phyloP scores from a whole-genome alignment of 495 filamentous ascomycete species.

The Penicillium salamii region DNA sequence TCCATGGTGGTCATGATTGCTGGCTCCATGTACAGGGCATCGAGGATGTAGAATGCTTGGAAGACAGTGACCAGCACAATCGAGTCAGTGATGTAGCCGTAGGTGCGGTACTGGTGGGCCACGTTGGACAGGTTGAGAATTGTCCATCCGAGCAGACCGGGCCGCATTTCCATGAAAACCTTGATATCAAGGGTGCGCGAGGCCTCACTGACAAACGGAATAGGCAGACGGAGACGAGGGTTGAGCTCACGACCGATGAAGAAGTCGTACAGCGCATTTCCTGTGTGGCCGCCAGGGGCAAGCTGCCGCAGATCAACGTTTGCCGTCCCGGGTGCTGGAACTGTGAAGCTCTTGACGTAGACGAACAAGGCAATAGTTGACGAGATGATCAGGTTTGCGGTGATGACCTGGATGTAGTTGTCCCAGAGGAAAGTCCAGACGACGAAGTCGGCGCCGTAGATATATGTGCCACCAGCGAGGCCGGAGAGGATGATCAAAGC shows the following conservation, averaged over 20 bases:
- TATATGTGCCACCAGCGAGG: slow-evolving; percentile 67
- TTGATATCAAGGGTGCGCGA: slow-evolving; percentile 80
- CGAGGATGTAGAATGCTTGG: slow-evolving; percentile 82
- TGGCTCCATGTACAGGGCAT: slow-evolving; percentile 85
- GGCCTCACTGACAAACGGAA: slow-evolving; percentile 57
- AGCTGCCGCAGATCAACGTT: slow-evolving; percentile 68
- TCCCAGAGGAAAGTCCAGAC: slow-evolving; percentile 92
- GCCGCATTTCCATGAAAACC: slow-evolving; percentile 83
- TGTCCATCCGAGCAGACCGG: slow-evolving; percentile 87
- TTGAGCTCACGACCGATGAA: slow-evolving; percentile 98
- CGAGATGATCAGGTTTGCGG: slow-evolving; percentile 74
- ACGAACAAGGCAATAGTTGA: slow-evolving; percentile 67
- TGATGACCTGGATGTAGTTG: slow-evolving; percentile 83
- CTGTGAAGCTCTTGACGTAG: slow-evolving; percentile 76
- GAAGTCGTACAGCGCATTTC: slow-evolving; percentile 91
- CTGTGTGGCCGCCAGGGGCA: slow-evolving; percentile 75
- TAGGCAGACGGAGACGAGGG: slow-evolving; percentile 75
- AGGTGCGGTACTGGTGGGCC: slow-evolving; percentile 80
- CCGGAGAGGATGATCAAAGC: slow-evolving; percentile 65
- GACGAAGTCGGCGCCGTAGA: slow-evolving; percentile 76
- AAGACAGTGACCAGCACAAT: slow-evolving; percentile 78
- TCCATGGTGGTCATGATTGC: slow-evolving; percentile 95
- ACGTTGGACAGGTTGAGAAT: slow-evolving; percentile 82
- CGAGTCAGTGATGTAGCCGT: slow-evolving; percentile 81
- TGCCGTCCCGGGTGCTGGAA: slow-evolving; percentile 60